phyloP scores from a whole-genome alignment of 306 rosid genomes.

The Quercus mongolica region DNA sequence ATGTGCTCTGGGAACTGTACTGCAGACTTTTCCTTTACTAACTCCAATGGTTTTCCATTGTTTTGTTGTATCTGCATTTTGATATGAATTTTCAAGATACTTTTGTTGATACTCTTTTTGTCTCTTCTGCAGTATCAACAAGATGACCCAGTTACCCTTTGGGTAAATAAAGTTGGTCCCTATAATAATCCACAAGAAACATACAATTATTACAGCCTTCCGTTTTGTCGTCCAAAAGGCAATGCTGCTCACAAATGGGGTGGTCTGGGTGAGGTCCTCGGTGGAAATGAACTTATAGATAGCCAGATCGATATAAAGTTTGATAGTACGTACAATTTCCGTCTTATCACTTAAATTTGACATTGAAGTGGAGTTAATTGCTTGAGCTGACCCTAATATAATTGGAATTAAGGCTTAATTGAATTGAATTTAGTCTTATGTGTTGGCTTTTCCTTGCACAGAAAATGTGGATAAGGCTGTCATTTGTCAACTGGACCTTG shows the following conservation, averaged over 20 bases:
- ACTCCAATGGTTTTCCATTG: neutral
- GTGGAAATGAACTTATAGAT: conserved; percentile 96
- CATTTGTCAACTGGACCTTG: conserved; percentile 59
- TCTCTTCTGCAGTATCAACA: conserved; percentile 63
- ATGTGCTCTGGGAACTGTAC: neutral
- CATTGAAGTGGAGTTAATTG: conserved; percentile 6
- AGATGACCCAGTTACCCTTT: conserved; percentile 68
- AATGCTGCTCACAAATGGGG: conserved; percentile 93
- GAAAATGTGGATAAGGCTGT: conserved; percentile 72
- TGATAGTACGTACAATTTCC: conserved; percentile 45
- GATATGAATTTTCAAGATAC: neutral
- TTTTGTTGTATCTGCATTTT: neutral
- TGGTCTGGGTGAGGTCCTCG: conserved; percentile 98
- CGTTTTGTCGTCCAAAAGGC: conserved; percentile 71
- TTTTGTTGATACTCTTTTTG: neutral
- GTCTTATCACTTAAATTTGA: conserved; percentile 13
- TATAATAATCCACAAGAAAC: conserved; percentile 99
- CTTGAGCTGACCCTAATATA: conserved; percentile 7
- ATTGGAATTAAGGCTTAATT: neutral
- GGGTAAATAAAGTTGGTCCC: conserved; percentile 99
- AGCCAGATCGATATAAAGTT: conserved; percentile 80
- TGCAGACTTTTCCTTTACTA: neutral
- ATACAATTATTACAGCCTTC: conserved; percentile 90
- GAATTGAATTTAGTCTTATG: neutral
- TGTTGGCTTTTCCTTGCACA: conserved; percentile 27